Evolutionary conservation across 805 yeast genomes (phyloP).

Genomic region (Priceomyces medius): DNA sequence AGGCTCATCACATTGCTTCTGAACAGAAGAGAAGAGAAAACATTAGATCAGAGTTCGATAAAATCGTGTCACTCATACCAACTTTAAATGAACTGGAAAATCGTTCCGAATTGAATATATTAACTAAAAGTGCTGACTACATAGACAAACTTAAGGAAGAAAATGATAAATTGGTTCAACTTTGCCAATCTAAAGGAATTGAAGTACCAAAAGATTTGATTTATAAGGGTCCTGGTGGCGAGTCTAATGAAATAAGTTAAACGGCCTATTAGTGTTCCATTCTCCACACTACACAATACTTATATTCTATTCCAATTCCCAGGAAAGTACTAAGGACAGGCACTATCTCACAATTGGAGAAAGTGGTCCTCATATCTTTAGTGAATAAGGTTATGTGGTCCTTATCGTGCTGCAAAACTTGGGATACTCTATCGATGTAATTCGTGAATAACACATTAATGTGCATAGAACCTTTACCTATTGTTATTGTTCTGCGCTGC

Average conservation of each 20-base stretch:
- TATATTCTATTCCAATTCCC: slow-evolving; percentile 7
- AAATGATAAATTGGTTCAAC: slow-evolving; percentile 43
- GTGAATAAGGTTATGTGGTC: slow-evolving; percentile 12
- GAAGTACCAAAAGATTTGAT: slow-evolving; percentile 41
- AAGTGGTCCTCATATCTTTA: not conserved
- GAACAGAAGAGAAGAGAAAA: slow-evolving; percentile 88
- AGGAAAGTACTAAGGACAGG: slow-evolving; percentile 6
- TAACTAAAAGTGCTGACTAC: slow-evolving; percentile 61
- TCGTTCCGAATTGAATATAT: slow-evolving; percentile 75
- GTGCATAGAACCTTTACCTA: slow-evolving; percentile 7
- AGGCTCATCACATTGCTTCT: slow-evolving; percentile 78
- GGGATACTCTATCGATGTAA: slow-evolving; percentile 8
- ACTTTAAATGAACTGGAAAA: slow-evolving; percentile 65
- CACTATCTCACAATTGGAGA: slow-evolving; percentile 5
- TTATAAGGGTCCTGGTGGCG: slow-evolving; percentile 25
- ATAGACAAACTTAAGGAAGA: slow-evolving; percentile 51
- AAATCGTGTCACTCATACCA: slow-evolving; percentile 73
- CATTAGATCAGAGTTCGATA: slow-evolving; percentile 78
- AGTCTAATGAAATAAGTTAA: not conserved
- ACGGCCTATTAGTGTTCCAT: slow-evolving; percentile 14
- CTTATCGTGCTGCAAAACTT: slow-evolving; percentile 6
- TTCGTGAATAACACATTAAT: slow-evolving; percentile 16
- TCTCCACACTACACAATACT: slow-evolving; percentile 15
- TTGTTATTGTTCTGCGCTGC: slow-evolving; percentile 11
- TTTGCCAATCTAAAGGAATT: slow-evolving; percentile 41